These are phyloP conservation scores for Coprinopsis cinerea DNA, from an alignment of 768 basidiomycete species.

Conservation along the genomic window DNA sequence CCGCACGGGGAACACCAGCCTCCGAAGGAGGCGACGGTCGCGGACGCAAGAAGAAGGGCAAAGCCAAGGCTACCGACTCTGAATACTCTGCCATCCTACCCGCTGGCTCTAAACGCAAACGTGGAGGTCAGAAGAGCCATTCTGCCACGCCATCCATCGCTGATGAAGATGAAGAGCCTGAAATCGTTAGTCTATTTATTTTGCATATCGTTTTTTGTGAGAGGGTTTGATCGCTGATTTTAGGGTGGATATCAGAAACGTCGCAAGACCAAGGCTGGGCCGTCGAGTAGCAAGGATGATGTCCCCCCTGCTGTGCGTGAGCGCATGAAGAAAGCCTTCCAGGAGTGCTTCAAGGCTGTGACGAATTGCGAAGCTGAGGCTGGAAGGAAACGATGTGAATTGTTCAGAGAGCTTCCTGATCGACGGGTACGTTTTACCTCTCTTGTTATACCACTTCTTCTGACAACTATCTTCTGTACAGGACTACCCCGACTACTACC, in stretches of 20 bases:
- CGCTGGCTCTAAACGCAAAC: slow-evolving; percentile 67
- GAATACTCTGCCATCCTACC: slow-evolving; percentile 42
- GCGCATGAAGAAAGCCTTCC: slow-evolving; percentile 80
- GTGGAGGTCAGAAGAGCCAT: slow-evolving; percentile 56
- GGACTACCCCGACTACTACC: slow-evolving; percentile 92
- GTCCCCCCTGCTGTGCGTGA: slow-evolving; percentile 55
- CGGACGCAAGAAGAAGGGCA: slow-evolving; percentile 58
- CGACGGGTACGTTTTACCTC: slow-evolving; percentile 45
- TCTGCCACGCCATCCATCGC: slow-evolving; percentile 76
- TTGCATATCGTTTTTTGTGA: neutral
- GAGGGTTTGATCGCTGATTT: slow-evolving; percentile 2
- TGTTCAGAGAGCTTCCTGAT: slow-evolving; percentile 85
- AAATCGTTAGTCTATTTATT: slow-evolving; percentile 41
- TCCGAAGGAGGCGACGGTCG: slow-evolving; percentile 54
- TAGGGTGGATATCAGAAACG: slow-evolving; percentile 58
- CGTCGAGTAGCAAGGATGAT: slow-evolving; percentile 34
- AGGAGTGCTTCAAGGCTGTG: slow-evolving; percentile 71
- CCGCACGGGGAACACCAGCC: slow-evolving; percentile 57
- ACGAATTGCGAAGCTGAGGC: slow-evolving; percentile 63
- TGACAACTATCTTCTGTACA: slow-evolving; percentile 24
- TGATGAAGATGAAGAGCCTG: slow-evolving; percentile 73
- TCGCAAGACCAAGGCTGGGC: slow-evolving; percentile 58
- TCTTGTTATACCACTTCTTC: neutral
- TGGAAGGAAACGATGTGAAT: slow-evolving; percentile 76
- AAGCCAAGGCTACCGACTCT: slow-evolving; percentile 49